Evolutionary conservation across 1,139 yeast species (phyloP), one percentile per base, ranked within the genome.

Genomic region (Lodderomyces parapsilosis): DNA sequence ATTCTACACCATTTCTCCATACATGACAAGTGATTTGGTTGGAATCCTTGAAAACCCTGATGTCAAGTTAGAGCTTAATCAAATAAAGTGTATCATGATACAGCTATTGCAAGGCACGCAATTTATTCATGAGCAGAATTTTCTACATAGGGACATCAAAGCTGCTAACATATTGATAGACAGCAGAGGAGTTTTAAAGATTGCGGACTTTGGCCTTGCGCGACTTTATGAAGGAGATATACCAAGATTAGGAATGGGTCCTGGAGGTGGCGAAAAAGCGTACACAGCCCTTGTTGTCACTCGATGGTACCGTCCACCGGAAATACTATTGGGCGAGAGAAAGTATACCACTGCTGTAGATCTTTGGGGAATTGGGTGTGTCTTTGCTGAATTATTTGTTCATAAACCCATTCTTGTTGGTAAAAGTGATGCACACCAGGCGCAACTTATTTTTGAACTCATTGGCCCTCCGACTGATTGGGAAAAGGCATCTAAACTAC

Each of bases 281-380:
- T 90, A 93, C 58, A 94, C 99, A 0, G 91, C 89, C 3, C 76
- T 90, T 48, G 99, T 93, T 3, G 98, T 93, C 19, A 93, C 99
- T 0, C 69, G 99, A 54, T 93, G 99, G 99, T 93, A 94, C 63
- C 74, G 99, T 46, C 95, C 99, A 0, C 99, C 98, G 0, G 97
- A 93, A 61, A 73, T 93, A 18, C 74, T 93, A 19, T 65, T 93
- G 43, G 97, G 97, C 1, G 96, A 90, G 53, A 72, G 86, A 48
- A 72, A 77, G 47, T 93, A 93, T 58, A 90, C 98, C 2, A 87
- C 97, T 0, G 95, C 98, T 0, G 91, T 93, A 15, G 97, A 93
- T 64, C 76, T 93, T 65, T 93, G 99, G 99, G 98, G 98, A 1
- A 80, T 88, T 10, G 99, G 99, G 2, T 94, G 99, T 66, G 95